Percentiles rank a stretch among this genome's conserved stretches.
These are phyloP conservation scores for Phyllosticta citriasiana DNA, from an alignment of 2,329 filamentous ascomycete species.

Conservation along the genomic window DNA sequence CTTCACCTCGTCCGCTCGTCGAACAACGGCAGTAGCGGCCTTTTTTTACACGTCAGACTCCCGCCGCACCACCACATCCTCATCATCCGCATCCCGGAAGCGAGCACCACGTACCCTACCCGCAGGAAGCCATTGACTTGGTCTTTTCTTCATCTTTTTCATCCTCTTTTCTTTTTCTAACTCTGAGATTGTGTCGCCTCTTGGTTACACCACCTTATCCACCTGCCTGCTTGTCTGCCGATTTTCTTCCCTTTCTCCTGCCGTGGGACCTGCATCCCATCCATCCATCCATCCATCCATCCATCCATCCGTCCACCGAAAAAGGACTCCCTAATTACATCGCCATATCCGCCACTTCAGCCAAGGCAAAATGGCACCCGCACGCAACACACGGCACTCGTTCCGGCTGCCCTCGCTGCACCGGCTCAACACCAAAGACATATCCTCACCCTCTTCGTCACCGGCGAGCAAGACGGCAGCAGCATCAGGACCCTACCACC, in stretches of 20 bases:
- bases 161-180: neutral
- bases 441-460: neutral
- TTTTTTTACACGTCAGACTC: neutral
- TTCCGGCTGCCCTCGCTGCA: conserved; percentile 10
- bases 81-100: neutral
- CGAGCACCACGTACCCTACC: neutral
- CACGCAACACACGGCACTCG: neutral
- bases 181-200: too few relatives aligned
- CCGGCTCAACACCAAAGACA: conserved; percentile 9
- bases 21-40: neutral
- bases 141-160: neutral
- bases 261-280: too few relatives aligned
- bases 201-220: too few relatives aligned
- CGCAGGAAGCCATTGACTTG: neutral
- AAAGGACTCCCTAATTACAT: neutral
- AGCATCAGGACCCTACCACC: neutral
- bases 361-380: neutral
- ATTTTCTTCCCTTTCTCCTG: too few relatives aligned
- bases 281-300: too few relatives aligned
- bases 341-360: neutral
- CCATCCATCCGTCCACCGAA: too few relatives aligned
- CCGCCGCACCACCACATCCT: neutral
- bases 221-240: too few relatives aligned
- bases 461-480: neutral
- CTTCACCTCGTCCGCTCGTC: neutral